These are phyloP conservation scores for Moesziomyces parantarcticus DNA, from an alignment of 1,284 basidiomycete species.

Conservation along the genomic window DNA sequence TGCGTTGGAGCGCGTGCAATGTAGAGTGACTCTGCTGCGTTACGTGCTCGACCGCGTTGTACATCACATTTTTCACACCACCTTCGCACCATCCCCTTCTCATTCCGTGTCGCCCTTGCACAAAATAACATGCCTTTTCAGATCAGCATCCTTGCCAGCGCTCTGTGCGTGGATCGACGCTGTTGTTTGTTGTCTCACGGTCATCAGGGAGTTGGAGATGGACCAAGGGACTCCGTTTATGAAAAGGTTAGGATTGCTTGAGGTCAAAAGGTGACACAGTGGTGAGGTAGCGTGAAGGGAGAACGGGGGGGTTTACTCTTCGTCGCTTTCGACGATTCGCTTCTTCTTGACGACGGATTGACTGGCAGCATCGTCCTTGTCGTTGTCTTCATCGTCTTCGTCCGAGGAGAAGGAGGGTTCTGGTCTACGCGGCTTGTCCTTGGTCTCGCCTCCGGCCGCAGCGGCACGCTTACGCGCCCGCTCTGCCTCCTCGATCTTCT, in stretches of 20 bases:
- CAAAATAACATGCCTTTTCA: constrained; percentile 44
- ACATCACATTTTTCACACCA: constrained; percentile 37
- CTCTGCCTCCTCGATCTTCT: constrained; percentile 46
- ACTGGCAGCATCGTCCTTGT: constrained; percentile 23
- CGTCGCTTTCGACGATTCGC: constrained; percentile 52
- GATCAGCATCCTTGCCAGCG: constrained; percentile 4
- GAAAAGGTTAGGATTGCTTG: no score
- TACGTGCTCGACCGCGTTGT: constrained; percentile 31
- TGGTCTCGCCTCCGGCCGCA: constrained; percentile 7
- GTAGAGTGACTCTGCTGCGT: neutral
- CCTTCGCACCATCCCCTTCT: constrained; percentile 8
- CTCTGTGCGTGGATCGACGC: no score
- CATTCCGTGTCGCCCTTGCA: constrained; percentile 42
- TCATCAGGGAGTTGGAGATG: no score
- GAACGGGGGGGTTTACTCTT: constrained; percentile 20
- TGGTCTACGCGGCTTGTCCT: constrained; percentile 30
- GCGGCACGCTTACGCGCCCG: constrained; percentile 42
- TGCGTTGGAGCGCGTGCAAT: constrained; percentile 16
- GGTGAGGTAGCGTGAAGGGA: no score
- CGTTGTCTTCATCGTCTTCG: constrained; percentile 42
- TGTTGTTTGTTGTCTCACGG: no score
- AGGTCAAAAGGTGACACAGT: no score
- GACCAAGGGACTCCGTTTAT: no score
- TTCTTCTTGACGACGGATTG: constrained; percentile 46
- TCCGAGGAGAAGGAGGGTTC: constrained; percentile 44